A percentile compares a stretch with the other conserved stretches of the same genome.
Conservation (phyloP, 169 alveolate genomes). For the Eimeria falciformis region DNA sequence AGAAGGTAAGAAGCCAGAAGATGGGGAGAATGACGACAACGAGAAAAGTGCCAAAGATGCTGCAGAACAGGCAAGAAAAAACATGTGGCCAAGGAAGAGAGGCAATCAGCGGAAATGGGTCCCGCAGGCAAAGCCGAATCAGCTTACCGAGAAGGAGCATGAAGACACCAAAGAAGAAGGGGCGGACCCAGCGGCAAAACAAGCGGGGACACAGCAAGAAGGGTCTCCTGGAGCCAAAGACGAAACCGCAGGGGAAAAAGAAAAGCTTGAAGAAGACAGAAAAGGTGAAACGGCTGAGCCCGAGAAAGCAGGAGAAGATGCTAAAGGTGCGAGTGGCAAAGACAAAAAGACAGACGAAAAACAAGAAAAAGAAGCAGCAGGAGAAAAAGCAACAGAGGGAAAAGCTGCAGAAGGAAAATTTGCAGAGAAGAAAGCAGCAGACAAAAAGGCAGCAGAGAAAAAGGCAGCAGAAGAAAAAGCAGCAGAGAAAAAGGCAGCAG, state of each 20-base stretch:
- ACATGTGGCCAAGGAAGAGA: background rate
- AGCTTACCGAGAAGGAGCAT: no score
- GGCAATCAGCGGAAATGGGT: no score
- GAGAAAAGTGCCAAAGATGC: background rate
- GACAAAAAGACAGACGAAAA: background rate
- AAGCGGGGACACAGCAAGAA: background rate
- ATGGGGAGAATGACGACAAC: background rate
- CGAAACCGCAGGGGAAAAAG: background rate
- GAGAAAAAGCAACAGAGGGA: background rate
- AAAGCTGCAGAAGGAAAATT: background rate
- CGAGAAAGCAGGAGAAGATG: background rate
- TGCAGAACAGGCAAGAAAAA: background rate
- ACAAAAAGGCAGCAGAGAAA: slow-evolving; percentile 1
- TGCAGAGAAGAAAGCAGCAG: slow-evolving; percentile 49
- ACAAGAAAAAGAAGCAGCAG: background rate
- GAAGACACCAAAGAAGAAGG: no score
- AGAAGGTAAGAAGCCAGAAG: background rate
- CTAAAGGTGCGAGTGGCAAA: background rate
- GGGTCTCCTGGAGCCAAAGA: background rate
- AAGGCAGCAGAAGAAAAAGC: background rate
- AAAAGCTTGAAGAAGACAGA: background rate
- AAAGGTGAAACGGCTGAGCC: background rate
- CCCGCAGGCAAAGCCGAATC: no score
- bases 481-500: background rate
- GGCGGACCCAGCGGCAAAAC: no score